Evolutionary conservation across 257 asterid genomes (phyloP).

Genomic region (Avicennia marina): DNA sequence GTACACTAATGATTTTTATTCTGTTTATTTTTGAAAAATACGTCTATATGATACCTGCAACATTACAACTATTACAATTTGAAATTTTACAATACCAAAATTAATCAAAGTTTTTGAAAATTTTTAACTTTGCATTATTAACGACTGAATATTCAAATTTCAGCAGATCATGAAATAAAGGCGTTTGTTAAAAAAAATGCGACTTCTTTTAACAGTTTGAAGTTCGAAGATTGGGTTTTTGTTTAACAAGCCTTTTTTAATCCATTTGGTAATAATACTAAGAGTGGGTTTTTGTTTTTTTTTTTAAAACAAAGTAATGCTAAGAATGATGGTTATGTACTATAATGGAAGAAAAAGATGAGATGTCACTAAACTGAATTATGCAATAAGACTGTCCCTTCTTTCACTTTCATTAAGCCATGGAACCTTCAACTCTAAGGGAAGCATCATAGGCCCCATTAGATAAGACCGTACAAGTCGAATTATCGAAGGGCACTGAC

Average conservation of each 20-base stretch:
- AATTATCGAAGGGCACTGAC: not conserved
- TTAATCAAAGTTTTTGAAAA: too few species aligned
- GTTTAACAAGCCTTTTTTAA: too few species aligned
- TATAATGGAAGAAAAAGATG: not conserved
- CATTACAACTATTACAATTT: not conserved
- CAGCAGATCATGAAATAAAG: too few species aligned
- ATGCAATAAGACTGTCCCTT: conserved; percentile 5
- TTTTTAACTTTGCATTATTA: too few species aligned
- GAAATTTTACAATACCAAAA: not conserved
- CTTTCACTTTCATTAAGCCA: not conserved
- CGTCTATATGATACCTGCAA: not conserved
- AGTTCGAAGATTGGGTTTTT: too few species aligned
- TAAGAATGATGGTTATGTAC: not conserved
- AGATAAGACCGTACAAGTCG: conserved; percentile 1
- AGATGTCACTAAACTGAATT: not conserved
- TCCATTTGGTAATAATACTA: too few species aligned
- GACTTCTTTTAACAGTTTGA: too few species aligned
- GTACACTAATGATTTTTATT: not conserved
- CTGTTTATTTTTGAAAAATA: not conserved
- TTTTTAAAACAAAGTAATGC: too few species aligned
- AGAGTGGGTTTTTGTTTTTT: too few species aligned
- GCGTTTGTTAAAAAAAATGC: too few species aligned
- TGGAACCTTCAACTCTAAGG: conserved; percentile 30
- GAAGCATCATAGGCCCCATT: conserved; percentile 26
- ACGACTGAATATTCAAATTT: too few species aligned